phyloP scores from a whole-genome alignment of 202 grass and related monocot genomes.

The Carex arenaria region DNA sequence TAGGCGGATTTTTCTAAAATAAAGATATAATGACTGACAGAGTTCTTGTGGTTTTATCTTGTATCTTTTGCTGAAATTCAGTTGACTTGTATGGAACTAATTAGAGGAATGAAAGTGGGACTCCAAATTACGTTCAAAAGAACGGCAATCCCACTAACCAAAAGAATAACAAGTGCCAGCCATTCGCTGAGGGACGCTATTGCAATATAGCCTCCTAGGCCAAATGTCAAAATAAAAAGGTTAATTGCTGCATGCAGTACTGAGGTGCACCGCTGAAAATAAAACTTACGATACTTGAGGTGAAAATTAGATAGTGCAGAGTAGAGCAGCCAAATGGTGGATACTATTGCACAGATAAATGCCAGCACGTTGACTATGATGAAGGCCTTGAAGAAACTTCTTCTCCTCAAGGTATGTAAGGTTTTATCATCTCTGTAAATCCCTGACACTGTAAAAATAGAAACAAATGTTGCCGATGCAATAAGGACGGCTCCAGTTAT shows the following conservation, averaged over 20 bases:
- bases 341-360: constrained; percentile 51
- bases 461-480: constrained; percentile 55
- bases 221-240: background rate
- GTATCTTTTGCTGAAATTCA: background rate
- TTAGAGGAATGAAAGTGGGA: background rate
- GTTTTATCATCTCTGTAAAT: constrained; percentile 37
- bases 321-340: constrained; percentile 50
- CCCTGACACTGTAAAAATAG: constrained; percentile 52
- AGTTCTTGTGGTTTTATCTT: background rate
- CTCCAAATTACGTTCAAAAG: background rate
- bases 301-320: constrained; percentile 37
- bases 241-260: background rate
- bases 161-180: background rate
- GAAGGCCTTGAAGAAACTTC: constrained; percentile 62
- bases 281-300: constrained; percentile 32
- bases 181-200: background rate
- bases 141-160: background rate
- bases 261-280: constrained; percentile 19
- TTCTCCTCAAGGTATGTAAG: constrained; percentile 35
- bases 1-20: background rate
- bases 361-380: constrained; percentile 45
- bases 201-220: background rate
- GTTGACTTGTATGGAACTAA: background rate
- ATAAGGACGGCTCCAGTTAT: constrained; percentile 50
- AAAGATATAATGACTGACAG: no score